A percentile compares a stretch with the other conserved stretches of the same genome.
These are phyloP conservation scores for Lasiosphaeriaceae sp. DNA, from an alignment of 495 filamentous ascomycete genomes.

Conservation along the genomic window DNA sequence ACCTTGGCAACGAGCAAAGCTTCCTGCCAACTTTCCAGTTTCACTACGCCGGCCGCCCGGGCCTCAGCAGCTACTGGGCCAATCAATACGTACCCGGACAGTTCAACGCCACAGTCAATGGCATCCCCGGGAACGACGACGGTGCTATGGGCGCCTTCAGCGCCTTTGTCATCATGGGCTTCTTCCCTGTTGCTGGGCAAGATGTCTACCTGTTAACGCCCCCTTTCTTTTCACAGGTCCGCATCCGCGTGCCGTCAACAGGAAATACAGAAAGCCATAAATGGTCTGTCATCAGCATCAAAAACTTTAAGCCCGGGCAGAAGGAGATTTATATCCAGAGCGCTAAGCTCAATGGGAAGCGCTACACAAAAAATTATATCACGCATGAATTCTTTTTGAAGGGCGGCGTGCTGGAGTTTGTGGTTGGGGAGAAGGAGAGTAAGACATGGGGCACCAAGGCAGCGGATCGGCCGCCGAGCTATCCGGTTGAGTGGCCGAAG, in stretches of 20 bases:
- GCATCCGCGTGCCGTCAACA: conserved; percentile 35
- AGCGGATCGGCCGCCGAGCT: conserved; percentile 64
- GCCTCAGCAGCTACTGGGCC: conserved; percentile 54
- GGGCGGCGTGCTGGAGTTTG: conserved; percentile 62
- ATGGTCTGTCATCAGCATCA: conserved; percentile 52
- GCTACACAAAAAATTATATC: conserved; percentile 67
- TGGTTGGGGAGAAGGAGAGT: conserved; percentile 58
- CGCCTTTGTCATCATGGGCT: conserved; percentile 65
- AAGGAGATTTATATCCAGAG: conserved; percentile 60
- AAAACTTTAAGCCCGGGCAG: conserved; percentile 58
- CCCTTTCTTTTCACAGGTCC: conserved; percentile 62
- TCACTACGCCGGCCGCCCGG: conserved; percentile 68
- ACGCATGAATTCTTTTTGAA: conserved; percentile 67
- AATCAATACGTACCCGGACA: conserved; percentile 63
- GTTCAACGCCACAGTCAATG: conserved; percentile 58
- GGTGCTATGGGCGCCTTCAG: conserved; percentile 72
- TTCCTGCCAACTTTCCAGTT: conserved; percentile 71
- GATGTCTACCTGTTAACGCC: conserved; percentile 68
- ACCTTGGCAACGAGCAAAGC: conserved; percentile 71
- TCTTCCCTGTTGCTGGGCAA: conserved; percentile 72
- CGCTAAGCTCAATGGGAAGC: conserved; percentile 59
- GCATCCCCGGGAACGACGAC: conserved; percentile 74
- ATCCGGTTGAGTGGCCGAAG: conserved; percentile 5
- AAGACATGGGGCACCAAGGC: conserved; percentile 60
- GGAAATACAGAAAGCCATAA: conserved; percentile 26